phyloP scores from a whole-genome alignment of 2,329 filamentous ascomycete genomes.

The Aphanocladium album region DNA sequence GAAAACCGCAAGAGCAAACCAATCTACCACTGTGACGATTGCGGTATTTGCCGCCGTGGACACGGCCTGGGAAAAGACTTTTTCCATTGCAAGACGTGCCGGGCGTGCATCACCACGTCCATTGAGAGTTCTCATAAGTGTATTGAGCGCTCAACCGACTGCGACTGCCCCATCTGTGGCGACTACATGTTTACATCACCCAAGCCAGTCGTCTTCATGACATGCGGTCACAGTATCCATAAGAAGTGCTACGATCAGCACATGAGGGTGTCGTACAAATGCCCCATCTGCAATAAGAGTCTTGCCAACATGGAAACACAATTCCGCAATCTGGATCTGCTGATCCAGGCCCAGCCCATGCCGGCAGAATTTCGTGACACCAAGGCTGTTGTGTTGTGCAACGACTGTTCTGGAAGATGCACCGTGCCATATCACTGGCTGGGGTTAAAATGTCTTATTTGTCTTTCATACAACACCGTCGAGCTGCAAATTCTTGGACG shows the following conservation, averaged over 20 bases:
- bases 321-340: slow-evolving; percentile 84
- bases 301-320: slow-evolving; percentile 97
- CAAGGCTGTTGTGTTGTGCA: slow-evolving; percentile 80
- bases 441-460: slow-evolving; percentile 79
- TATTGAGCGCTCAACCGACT: slow-evolving; percentile 90
- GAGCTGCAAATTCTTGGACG: slow-evolving; percentile 57
- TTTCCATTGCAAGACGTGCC: slow-evolving; percentile 96
- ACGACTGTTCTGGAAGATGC: slow-evolving; percentile 87
- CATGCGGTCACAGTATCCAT: slow-evolving; percentile 94
- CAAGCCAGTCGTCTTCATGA: slow-evolving; percentile 85
- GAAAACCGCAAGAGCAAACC: slow-evolving; percentile 86
- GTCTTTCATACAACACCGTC: slow-evolving; percentile 64
- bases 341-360: slow-evolving; percentile 89
- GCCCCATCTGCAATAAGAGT: slow-evolving; percentile 92
- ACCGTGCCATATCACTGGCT: slow-evolving; percentile 91
- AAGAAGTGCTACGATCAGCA: slow-evolving; percentile 82
- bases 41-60: slow-evolving; percentile 89
- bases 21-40: slow-evolving; percentile 95
- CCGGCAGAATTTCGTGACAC: slow-evolving; percentile 75
- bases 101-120: slow-evolving; percentile 87
- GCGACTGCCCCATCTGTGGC: slow-evolving; percentile 93
- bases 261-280: slow-evolving; percentile 88
- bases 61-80: slow-evolving; percentile 93
- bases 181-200: slow-evolving; percentile 95
- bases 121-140: slow-evolving; percentile 84